These are phyloP conservation scores for Chalaropsis ovoidea DNA, from an alignment of 2,329 filamentous ascomycete genomes.

Conservation along the genomic window DNA sequence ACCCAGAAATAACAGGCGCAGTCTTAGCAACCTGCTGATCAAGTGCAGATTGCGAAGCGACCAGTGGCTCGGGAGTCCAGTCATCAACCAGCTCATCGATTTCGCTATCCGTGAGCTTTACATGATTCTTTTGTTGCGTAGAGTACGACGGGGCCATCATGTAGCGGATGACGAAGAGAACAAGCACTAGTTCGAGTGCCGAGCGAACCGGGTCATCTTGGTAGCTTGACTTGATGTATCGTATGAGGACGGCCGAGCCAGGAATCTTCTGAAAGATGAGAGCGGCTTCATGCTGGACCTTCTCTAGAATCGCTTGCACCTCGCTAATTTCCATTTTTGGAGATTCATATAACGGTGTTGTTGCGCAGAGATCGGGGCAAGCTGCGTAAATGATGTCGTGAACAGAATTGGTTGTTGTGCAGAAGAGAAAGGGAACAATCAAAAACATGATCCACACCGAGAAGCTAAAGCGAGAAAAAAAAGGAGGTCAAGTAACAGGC, in stretches of 20 bases:
- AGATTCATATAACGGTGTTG: background rate
- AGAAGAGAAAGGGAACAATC: background rate
- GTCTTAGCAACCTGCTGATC: slow-evolving; percentile 79
- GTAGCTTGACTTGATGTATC: slow-evolving; percentile 95
- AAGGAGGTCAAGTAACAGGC: slow-evolving; percentile 13
- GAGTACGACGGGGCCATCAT: slow-evolving; percentile 85
- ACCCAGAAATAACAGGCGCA: slow-evolving; percentile 81
- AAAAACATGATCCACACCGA: background rate
- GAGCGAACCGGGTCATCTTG: slow-evolving; percentile 93
- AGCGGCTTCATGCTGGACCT: slow-evolving; percentile 44
- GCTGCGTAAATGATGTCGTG: background rate
- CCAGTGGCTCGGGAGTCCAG: slow-evolving; percentile 89
- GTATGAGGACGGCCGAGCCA: slow-evolving; percentile 83
- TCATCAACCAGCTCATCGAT: slow-evolving; percentile 95
- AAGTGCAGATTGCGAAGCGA: slow-evolving; percentile 58
- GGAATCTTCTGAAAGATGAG: slow-evolving; percentile 79
- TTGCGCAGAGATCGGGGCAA: background rate
- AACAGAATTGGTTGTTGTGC: background rate
- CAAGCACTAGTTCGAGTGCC: slow-evolving; percentile 82
- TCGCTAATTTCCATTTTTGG: slow-evolving; percentile 54
- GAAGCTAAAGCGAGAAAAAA: slow-evolving; percentile 7
- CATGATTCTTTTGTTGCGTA: slow-evolving; percentile 79
- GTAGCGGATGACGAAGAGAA: slow-evolving; percentile 93
- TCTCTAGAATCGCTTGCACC: slow-evolving; percentile 44
- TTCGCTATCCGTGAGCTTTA: slow-evolving; percentile 86